These are phyloP conservation scores for Phytophthora ohioensis DNA, from an alignment of 352 stramenopile genomes.

Conservation along the genomic window DNA sequence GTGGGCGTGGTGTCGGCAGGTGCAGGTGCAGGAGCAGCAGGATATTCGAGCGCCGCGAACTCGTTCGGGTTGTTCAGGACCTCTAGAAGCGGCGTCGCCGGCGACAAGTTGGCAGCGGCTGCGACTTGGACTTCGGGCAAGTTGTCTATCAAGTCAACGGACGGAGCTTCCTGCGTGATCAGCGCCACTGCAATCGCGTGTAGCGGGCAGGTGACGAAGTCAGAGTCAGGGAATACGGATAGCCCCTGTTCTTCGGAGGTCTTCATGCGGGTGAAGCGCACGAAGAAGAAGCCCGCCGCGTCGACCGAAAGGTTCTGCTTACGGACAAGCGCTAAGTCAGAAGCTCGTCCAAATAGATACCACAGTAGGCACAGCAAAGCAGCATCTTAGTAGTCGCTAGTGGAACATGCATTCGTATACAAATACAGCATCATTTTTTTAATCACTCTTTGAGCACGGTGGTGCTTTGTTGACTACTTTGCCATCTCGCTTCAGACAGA, in stretches of 20 bases:
- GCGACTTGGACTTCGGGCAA: not conserved
- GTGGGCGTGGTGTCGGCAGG: not conserved
- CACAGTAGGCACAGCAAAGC: not conserved
- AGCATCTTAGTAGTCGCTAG: not conserved
- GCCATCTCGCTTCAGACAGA: not conserved
- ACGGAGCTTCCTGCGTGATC: not conserved
- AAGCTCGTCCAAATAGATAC: not conserved
- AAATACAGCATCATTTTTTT: slow-evolving; percentile 1
- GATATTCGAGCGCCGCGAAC: not conserved
- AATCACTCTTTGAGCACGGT: slow-evolving; percentile 2
- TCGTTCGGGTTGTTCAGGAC: not conserved
- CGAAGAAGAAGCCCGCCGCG: slow-evolving; percentile 18
- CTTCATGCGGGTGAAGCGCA: slow-evolving; percentile 41
- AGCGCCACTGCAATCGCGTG: slow-evolving; percentile 22
- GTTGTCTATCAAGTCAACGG: slow-evolving; percentile 10
- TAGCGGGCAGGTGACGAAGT: slow-evolving; percentile 26
- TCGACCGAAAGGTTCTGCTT: slow-evolving; percentile 22
- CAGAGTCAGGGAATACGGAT: slow-evolving; percentile 25
- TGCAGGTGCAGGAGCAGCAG: not conserved
- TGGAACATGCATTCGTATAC: no score
- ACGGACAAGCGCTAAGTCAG: not conserved
- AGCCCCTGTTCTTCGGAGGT: slow-evolving; percentile 38
- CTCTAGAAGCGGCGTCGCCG: not conserved
- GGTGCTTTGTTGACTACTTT: slow-evolving; percentile 2
- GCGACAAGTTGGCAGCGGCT: not conserved